These are phyloP conservation scores for Centella asiatica DNA, from an alignment of 129 eudicot genomes.

Conservation along the genomic window DNA sequence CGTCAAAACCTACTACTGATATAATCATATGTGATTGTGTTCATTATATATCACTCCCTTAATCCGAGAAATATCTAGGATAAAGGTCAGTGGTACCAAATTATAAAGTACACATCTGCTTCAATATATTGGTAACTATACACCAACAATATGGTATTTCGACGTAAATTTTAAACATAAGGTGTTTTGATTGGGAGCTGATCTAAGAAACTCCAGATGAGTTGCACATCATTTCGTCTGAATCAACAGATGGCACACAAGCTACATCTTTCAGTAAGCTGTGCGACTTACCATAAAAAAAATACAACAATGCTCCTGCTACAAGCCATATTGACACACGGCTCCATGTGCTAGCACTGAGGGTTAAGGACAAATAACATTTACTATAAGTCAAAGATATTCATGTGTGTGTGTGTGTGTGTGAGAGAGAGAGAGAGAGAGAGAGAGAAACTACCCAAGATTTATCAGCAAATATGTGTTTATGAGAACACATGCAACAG, in stretches of 20 bases:
- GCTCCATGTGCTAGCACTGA: slow-evolving; percentile 49
- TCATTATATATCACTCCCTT: too few species aligned
- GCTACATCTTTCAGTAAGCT: slow-evolving; percentile 31
- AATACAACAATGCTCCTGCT: slow-evolving; percentile 42
- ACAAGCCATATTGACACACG: slow-evolving; percentile 49
- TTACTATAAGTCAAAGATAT: background rate
- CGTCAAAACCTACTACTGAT: too few species aligned
- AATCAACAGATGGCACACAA: slow-evolving; percentile 26
- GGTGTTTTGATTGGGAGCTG: background rate
- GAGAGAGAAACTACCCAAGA: slow-evolving; percentile 60
- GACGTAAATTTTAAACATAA: background rate
- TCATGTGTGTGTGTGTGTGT: background rate
- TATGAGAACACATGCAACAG: slow-evolving; percentile 68
- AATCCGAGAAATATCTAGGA: too few species aligned
- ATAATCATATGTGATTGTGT: too few species aligned
- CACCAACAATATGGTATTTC: background rate
- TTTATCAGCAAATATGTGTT: slow-evolving; percentile 77
- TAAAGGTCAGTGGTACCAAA: too few species aligned
- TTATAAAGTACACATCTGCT: background rate
- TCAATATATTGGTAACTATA: background rate
- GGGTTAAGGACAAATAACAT: background rate
- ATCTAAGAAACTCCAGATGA: slow-evolving; percentile 22
- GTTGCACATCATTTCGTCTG: slow-evolving; percentile 5
- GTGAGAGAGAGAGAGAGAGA: background rate
- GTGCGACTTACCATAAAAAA: slow-evolving; percentile 52